Base-by-base conservation (phyloP, 306 rosid species). In the Quercus berberidifolia region DNA sequence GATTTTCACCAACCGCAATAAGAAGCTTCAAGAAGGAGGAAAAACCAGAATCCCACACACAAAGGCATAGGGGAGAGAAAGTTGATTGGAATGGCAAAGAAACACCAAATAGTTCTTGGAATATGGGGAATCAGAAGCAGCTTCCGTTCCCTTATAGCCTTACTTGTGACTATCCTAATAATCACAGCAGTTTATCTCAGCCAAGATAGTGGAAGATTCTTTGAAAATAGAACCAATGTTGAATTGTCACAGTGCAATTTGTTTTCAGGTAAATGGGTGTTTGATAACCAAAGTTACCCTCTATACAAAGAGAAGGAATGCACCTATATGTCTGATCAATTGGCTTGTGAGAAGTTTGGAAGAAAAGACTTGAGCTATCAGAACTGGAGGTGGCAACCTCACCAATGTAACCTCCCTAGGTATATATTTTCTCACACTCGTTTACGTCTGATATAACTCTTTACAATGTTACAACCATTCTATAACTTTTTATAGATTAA, bases 301-400 rank as follows among this genome's bases (percentile, higher is more conserved):
- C 80, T 90, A 0, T 92, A 94, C 79, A 89, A 83, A 55, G 97
- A 90, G 80, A 56, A 73, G 28, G 74, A 90, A 51, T 94, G 97
- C 78, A 83, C 65, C 0, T 93, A 86, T 84, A 89, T 90, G 97
- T 94, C 97, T 17, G 98, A 94, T 77, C 97, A 94, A 20, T 69
- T 93, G 90, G 98, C 97, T 28, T 93, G 98, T 86, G 95, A 73
- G 85, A 93, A 90, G 76, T 93, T 86, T 77, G 98, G 98, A 46
- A 87, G 98, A 82, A 84, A 78, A 52, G 97, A 92, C 55, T 25
- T 90, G 79, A 76, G 85, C 83, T 92, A 83, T 58, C 97, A 83
- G 82, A 87, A 90, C 28, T 89, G 94, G 94, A 80, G 91, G 71
- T 91, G 98, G 97, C 91, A 92, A 65, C 98, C 97, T 1, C 85